phyloP scores from a whole-genome alignment of 1,139 yeast species.

The Saccharomyces uvarum region DNA sequence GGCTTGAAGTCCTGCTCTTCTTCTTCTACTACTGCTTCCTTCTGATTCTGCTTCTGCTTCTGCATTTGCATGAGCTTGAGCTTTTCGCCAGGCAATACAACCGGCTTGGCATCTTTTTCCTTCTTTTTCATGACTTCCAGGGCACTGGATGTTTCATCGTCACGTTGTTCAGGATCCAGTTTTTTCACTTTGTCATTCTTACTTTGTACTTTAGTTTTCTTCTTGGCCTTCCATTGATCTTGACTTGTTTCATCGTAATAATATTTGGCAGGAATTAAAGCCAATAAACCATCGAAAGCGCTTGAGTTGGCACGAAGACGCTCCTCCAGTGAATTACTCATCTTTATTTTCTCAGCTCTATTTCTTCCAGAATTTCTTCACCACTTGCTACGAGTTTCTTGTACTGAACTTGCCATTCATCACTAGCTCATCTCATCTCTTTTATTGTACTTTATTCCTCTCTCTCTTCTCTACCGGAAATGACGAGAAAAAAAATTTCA shows the following conservation, averaged over 20 bases:
- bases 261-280: conserved; percentile 88
- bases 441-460: background rate
- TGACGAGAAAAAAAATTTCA: background rate
- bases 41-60: conserved; percentile 10
- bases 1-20: conserved; percentile 15
- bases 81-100: conserved; percentile 44
- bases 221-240: conserved; percentile 85
- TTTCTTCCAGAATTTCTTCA: background rate
- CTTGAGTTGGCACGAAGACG: conserved; percentile 76
- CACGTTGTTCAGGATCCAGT: conserved; percentile 59
- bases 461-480: background rate
- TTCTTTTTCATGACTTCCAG: conserved; percentile 55
- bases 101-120: conserved; percentile 52
- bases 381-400: background rate
- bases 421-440: conserved; percentile 11
- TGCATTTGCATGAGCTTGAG: conserved; percentile 9
- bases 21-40: conserved; percentile 18
- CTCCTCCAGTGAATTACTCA: conserved; percentile 44
- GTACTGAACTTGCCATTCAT: background rate
- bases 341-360: conserved; percentile 3
- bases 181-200: conserved; percentile 59
- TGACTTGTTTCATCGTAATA: conserved; percentile 70
- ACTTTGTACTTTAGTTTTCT: conserved; percentile 60
- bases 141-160: conserved; percentile 52
- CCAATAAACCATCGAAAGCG: conserved; percentile 83